Base-by-base conservation (phyloP, 441 rosid species). In the Omphalea diandra region DNA sequence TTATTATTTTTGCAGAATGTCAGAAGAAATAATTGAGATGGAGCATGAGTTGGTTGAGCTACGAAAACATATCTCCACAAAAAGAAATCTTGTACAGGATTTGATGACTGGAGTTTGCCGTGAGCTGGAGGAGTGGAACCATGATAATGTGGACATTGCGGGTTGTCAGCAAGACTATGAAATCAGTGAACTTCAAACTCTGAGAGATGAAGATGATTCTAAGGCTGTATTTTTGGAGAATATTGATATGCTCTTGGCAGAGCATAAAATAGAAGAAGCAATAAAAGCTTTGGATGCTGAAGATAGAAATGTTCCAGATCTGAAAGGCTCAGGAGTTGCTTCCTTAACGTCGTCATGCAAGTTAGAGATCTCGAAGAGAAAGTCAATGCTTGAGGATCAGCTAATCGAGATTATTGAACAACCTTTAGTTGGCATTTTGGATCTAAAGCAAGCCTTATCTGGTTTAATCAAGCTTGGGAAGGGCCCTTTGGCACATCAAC, bases 21-120 rank as follows among this genome's bases (percentile, higher is more conserved):
- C 97, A 43, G 99, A 94, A 79, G 99, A 94, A 87, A 96, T 90
- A 4, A 88, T 84, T 72, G 99, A 94, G 75, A 85, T 86, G 91
- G 86, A 94, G 83, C 98, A 92, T 24, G 99, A 94, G 79, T 74
- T 92, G 76, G 84, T 74, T 71, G 97, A 94, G 79, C 73, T 94
- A 79, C 83, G 74, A 71, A 94, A 89, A 82, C 96, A 87, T 81
- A 89, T 94, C 53, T 94, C 98, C 66, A 83, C 93, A 6, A 97
- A 92, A 76, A 84, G 96, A 73, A 86, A 90, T 70, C 82, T 87
- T 73, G 96, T 94, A 68, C 97, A 87, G 75, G 98, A 90, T 79
- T 76, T 92, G 75, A 89, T 89, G 96, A 81, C 87, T 24, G 98
- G 96, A 66, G 94, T 88, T 58, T 80, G 83, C 72, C 80, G 73